A percentile compares a stretch with the other conserved stretches of the same genome.
These are phyloP conservation scores for Arthrocladium fulminans DNA, from an alignment of 2,329 filamentous ascomycete genomes.

Conservation along the genomic window DNA sequence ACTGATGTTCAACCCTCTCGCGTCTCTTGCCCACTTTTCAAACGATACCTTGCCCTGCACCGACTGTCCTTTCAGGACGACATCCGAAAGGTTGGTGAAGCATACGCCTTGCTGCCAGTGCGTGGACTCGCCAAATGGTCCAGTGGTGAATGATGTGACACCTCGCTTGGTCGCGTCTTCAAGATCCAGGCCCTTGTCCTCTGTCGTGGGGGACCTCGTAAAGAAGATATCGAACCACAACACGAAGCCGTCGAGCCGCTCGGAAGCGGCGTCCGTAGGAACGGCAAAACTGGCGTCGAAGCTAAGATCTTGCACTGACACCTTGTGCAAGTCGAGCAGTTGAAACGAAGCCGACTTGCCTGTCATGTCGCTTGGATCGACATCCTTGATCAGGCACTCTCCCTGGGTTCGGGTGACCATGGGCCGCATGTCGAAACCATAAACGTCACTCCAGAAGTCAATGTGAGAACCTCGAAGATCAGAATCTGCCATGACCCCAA, in stretches of 20 bases:
- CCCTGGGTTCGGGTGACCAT: slow-evolving; percentile 71
- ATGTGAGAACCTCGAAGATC: slow-evolving; percentile 71
- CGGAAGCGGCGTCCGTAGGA: not conserved
- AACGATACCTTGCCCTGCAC: slow-evolving; percentile 1
- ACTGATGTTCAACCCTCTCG: not conserved
- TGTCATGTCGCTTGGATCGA: slow-evolving; percentile 52
- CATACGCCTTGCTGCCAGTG: slow-evolving; percentile 86
- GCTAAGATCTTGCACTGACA: slow-evolving; percentile 61
- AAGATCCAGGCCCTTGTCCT: slow-evolving; percentile 47
- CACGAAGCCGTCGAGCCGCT: slow-evolving; percentile 68
- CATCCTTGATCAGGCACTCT: slow-evolving; percentile 68
- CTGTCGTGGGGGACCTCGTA: slow-evolving; percentile 48
- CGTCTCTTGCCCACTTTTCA: slow-evolving; percentile 1
- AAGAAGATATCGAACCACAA: slow-evolving; percentile 97
- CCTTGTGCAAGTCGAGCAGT: slow-evolving; percentile 65
- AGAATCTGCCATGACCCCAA: slow-evolving; percentile 69
- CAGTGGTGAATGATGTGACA: slow-evolving; percentile 74
- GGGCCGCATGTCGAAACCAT: slow-evolving; percentile 86
- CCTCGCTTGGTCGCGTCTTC: slow-evolving; percentile 57
- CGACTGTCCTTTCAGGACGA: not conserved
- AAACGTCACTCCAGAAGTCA: slow-evolving; percentile 82
- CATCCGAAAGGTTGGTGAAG: slow-evolving; percentile 41
- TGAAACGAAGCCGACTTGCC: slow-evolving; percentile 57
- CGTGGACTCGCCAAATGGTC: slow-evolving; percentile 64
- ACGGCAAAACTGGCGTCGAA: slow-evolving; percentile 40